Evolutionary conservation across 768 basidiomycete species (phyloP), one percentile per base, ranked within the genome.

Genomic region (Albatrellus ellisii): DNA sequence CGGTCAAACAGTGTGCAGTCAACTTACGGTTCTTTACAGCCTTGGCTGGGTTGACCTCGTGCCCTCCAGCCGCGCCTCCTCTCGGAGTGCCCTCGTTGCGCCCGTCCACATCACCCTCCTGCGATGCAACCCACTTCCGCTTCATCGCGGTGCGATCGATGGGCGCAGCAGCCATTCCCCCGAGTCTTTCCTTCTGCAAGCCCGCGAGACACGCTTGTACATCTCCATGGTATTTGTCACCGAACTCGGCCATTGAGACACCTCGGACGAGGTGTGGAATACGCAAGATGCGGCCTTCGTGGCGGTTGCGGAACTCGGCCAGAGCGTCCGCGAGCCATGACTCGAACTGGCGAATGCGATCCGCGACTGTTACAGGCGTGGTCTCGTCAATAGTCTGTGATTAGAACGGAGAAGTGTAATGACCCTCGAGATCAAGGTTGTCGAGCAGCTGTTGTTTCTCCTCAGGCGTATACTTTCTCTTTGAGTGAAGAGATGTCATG

Each of bases 391-490:
- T 4, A 17, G 1, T 4, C 8, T 18, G 29, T 15, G 17, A 18
- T 10, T 24, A 18, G 25, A 21, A 26, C 11, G 35, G 35, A 20
- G 28, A 5, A 18, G 6, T 36, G 18, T 11, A 39, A 38, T 41
- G 42, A 81, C 83, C 79, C 72, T 88, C 85, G 47, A 87, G 73
- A 48, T 86, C 81, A 38, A 88, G 69, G 57, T 88, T 88, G 35
- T 71, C 70, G 29, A 87, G 62, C 2, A 87, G 69, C 47, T 86
- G 80, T 21, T 71, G 64, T 48, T 86, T 87, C 61, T 87, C 82
- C 52, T 85, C 81, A 4, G 65, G 60, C 6, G 69, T 75, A 53
- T 67, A 75, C 49, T 61, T 67, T 11, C 26, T 29, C 26, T 41
- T 41, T 12, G 38, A 17, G 5, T 11, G 38, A n/a, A 22, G 15